Base-by-base conservation (phyloP, 345 rosid genomes). In the Geranium rotundifolium region DNA sequence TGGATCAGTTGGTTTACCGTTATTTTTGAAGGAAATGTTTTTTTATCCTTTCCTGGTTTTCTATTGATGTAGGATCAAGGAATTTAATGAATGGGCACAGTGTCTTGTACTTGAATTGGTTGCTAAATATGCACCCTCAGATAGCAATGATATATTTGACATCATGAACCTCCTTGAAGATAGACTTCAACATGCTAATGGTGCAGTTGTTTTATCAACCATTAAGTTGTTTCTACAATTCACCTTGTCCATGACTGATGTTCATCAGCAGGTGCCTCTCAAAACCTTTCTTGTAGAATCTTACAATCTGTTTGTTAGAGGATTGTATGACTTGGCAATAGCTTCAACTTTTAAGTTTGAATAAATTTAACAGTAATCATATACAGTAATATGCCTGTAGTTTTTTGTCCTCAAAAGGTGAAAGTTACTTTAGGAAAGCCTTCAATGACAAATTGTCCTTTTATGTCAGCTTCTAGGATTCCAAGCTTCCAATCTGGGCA, bases 121-220 rank as follows among this genome's bases (percentile, higher is more conserved):
- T 34, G 80, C 84, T 67, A 93, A 93, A 75, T 93, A 93, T 72
- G 81, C 90, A 54, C 99, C 97, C 0, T 68, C 89, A 29, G 99
- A 90, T 58, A 82, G 71, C 75, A 86, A 79, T 81, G 97, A 93
- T 73, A 88, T 86, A 75, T 93, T 93, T 79, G 97, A 93, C 75
- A 85, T 90, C 65, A 93, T 93, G 99, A 93, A 93, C 80, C 90
- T 93, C 75, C 87, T 93, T 63, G 99, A 90, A 76, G 99, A 93
- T 83, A 88, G 99, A 76, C 99, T 93, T 74, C 96, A 93, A 69
- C 97, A 93, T 79, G 99, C 99, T 63, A 93, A 93, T 83, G 97
- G 99, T 66, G 99, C 97, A 69, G 97, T 93, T 68, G 99, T 93
- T 59, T 79, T 93, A 70, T 91, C 99, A 55, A 85, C 92, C 56